Evolutionary conservation across 768 basidiomycete genomes (phyloP).

Genomic region (Leccinum disarticulatum): DNA sequence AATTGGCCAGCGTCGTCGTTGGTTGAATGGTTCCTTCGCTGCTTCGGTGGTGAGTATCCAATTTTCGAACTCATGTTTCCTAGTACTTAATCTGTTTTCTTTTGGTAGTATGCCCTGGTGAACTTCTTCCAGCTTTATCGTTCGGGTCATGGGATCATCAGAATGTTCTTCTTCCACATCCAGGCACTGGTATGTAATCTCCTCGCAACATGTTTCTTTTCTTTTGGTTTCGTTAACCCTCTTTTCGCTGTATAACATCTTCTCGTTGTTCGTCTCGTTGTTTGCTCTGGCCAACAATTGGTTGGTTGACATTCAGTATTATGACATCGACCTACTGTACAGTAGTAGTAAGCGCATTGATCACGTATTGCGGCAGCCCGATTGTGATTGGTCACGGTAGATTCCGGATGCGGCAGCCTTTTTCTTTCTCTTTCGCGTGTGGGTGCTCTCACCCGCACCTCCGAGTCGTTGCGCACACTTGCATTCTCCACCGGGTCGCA

Average conservation of each 20-base stretch:
- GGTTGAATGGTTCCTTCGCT: conserved; percentile 93
- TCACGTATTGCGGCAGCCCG: too few relatives aligned
- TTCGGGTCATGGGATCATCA: conserved; percentile 82
- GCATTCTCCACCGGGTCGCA: too few relatives aligned
- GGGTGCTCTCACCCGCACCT: too few relatives aligned
- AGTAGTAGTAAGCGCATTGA: too few relatives aligned
- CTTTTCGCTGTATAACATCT: conserved; percentile 69
- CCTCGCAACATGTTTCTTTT: neutral
- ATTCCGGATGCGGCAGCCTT: too few relatives aligned
- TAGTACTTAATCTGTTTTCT: conserved; percentile 1
- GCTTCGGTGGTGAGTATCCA: conserved; percentile 72
- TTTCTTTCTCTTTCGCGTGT: too few relatives aligned
- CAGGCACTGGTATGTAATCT: conserved; percentile 73
- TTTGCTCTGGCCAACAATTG: conserved; percentile 88
- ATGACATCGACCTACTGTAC: conserved; percentile 89
- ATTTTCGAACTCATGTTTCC: neutral
- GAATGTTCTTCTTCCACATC: conserved; percentile 96
- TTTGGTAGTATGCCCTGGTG: conserved; percentile 77
- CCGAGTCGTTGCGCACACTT: too few relatives aligned
- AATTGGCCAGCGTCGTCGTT: conserved; percentile 93
- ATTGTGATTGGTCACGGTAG: too few relatives aligned
- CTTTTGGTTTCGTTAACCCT: neutral
- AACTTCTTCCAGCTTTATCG: conserved; percentile 90
- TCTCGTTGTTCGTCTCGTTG: conserved; percentile 87
- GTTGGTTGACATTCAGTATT: conserved; percentile 95